phyloP scores from a whole-genome alignment of 306 rosid genomes.

The Acmispon strigosus region DNA sequence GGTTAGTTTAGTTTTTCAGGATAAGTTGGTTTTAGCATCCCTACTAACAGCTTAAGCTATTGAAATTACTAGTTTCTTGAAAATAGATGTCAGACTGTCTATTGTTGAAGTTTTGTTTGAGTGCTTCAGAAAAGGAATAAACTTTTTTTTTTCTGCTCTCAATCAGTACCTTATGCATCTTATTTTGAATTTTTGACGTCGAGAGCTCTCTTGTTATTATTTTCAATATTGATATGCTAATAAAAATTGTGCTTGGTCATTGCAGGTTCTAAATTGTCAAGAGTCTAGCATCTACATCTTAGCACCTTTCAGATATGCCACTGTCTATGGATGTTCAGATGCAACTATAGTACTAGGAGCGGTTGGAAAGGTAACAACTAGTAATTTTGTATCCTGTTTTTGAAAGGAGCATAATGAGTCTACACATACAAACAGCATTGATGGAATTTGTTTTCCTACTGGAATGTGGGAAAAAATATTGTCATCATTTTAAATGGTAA shows the following conservation, averaged over 20 bases:
- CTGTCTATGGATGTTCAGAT: constrained; percentile 96
- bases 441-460: constrained; percentile 14
- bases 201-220: not conserved
- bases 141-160: not conserved
- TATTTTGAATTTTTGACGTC: not conserved
- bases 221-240: constrained; percentile 3
- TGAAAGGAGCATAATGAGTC: not conserved
- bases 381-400: constrained; percentile 9
- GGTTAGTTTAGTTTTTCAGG: not conserved
- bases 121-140: not conserved
- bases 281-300: constrained; percentile 68
- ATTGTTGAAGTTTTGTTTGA: not conserved
- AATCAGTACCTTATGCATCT: constrained; percentile 3
- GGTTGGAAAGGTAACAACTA: constrained; percentile 86
- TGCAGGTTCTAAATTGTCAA: constrained; percentile 90
- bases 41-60: not conserved
- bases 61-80: not conserved
- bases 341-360: constrained; percentile 92
- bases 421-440: not conserved
- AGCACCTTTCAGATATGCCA: constrained; percentile 93
- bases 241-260: constrained; percentile 13
- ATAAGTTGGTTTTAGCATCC: not conserved
- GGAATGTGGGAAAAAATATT: not conserved
- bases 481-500: constrained; percentile 6
- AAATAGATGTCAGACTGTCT: not conserved